Evolutionary conservation across 306 rosid genomes (phyloP).

Genomic region (Vicia faba): DNA sequence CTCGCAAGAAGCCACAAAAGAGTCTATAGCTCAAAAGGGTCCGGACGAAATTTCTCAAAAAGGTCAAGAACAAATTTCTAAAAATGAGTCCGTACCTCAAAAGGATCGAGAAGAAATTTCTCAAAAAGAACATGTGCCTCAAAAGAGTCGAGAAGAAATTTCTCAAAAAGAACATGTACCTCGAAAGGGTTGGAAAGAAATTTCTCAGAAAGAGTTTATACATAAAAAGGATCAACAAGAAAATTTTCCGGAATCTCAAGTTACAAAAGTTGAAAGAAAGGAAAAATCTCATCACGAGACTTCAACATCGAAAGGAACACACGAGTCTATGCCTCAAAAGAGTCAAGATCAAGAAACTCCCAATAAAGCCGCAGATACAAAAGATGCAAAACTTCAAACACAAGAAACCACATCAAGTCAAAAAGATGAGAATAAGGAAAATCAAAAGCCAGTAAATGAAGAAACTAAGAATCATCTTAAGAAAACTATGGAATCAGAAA

Average conservation of each 20-base stretch:
- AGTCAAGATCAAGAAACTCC: constrained; percentile 15
- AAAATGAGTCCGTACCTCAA: not conserved
- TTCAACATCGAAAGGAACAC: constrained; percentile 15
- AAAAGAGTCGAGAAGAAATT: not conserved
- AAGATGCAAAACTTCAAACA: constrained; percentile 34
- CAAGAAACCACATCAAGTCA: constrained; percentile 9
- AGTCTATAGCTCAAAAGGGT: constrained; percentile 15
- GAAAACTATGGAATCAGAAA: constrained; percentile 27
- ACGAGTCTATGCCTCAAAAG: constrained; percentile 14
- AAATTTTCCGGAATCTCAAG: not conserved
- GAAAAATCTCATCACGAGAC: not conserved
- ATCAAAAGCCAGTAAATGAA: constrained; percentile 10
- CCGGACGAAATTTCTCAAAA: constrained; percentile 8
- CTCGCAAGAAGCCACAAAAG: constrained; percentile 3
- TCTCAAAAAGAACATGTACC: not conserved
- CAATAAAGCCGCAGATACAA: constrained; percentile 2
- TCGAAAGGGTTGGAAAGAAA: not conserved
- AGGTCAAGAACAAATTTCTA: constrained; percentile 15
- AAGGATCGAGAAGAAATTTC: not conserved
- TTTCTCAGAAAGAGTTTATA: constrained; percentile 1
- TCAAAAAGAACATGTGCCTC: not conserved
- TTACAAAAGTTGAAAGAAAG: constrained; percentile 6
- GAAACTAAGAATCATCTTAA: constrained; percentile 3
- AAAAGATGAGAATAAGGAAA: constrained; percentile 30
- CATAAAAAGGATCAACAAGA: constrained; percentile 21